Evolutionary conservation across 2,329 filamentous ascomycete genomes (phyloP).

Genomic region (Peltaster fructicola): DNA sequence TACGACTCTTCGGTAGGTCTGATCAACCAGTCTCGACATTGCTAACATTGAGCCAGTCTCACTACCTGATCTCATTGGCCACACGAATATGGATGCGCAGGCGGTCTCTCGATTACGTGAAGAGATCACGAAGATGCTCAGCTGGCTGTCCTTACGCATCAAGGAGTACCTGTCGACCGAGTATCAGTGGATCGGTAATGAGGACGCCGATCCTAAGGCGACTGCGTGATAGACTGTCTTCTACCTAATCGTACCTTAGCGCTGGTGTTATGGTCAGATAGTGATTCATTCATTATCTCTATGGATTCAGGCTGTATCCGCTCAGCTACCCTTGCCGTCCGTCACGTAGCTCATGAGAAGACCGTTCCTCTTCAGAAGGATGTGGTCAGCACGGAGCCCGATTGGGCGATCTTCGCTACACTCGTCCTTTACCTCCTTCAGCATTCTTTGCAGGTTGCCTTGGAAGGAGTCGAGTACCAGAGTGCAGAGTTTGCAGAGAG

Average conservation of each 20-base stretch:
- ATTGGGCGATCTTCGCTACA: constrained; percentile 6
- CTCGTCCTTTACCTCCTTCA: constrained; percentile 7
- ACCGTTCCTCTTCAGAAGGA: constrained; percentile 17
- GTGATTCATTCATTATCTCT: neutral
- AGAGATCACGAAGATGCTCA: constrained; percentile 70
- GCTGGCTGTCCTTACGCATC: constrained; percentile 66
- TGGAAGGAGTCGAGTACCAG: constrained; percentile 8
- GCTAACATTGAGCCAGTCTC: constrained; percentile 40
- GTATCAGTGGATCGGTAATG: constrained; percentile 55
- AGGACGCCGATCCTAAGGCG: constrained; percentile 42
- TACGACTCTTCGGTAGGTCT: constrained; percentile 64
- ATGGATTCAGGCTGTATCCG: neutral
- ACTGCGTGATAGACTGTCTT: constrained; percentile 5
- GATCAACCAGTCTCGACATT: neutral
- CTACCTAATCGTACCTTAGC: neutral
- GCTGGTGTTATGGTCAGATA: neutral
- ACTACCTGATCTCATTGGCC: constrained; percentile 81
- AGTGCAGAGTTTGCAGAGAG: constrained; percentile 16
- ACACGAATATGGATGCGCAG: constrained; percentile 95
- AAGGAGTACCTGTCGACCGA: constrained; percentile 59
- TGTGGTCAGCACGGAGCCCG: constrained; percentile 18
- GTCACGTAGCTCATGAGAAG: constrained; percentile 11
- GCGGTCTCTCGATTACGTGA: constrained; percentile 76
- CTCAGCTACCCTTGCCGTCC: neutral
- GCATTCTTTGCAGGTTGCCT: constrained; percentile 11